These are phyloP conservation scores for Neoboletus magnificus DNA, from an alignment of 768 basidiomycete genomes.

Conservation along the genomic window DNA sequence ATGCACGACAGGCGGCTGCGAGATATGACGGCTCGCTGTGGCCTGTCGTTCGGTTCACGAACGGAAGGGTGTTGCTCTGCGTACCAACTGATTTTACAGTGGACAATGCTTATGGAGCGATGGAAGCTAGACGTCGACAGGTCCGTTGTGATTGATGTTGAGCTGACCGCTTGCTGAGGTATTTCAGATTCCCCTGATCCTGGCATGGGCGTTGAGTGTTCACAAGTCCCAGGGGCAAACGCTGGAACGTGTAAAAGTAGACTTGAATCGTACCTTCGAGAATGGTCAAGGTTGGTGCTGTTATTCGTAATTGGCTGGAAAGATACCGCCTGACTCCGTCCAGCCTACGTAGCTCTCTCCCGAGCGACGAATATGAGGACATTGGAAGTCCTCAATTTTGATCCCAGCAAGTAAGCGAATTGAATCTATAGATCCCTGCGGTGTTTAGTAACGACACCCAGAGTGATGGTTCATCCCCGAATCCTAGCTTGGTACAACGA, in stretches of 20 bases:
- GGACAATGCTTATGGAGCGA: slow-evolving; percentile 52
- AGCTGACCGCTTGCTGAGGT: slow-evolving; percentile 1
- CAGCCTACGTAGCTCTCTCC: slow-evolving; percentile 71
- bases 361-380: slow-evolving; percentile 65
- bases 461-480: slow-evolving; percentile 61
- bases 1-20: slow-evolving; percentile 10
- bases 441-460: slow-evolving; percentile 23
- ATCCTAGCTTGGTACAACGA: slow-evolving; percentile 57
- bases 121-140: slow-evolving; percentile 61
- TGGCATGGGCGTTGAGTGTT: slow-evolving; percentile 87
- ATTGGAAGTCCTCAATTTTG: slow-evolving; percentile 64
- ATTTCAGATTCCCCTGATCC: slow-evolving; percentile 51
- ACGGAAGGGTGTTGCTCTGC: slow-evolving; percentile 44
- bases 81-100: slow-evolving; percentile 61
- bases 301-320: neutral
- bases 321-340: neutral
- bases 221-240: slow-evolving; percentile 94
- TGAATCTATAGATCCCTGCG: neutral
- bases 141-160: slow-evolving; percentile 30
- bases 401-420: slow-evolving; percentile 49
- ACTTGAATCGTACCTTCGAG: slow-evolving; percentile 74
- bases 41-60: slow-evolving; percentile 62
- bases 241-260: slow-evolving; percentile 76
- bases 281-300: slow-evolving; percentile 61
- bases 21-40: slow-evolving; percentile 37